phyloP scores from a whole-genome alignment of 306 rosid species.

The Vigna reflexopilosa region DNA sequence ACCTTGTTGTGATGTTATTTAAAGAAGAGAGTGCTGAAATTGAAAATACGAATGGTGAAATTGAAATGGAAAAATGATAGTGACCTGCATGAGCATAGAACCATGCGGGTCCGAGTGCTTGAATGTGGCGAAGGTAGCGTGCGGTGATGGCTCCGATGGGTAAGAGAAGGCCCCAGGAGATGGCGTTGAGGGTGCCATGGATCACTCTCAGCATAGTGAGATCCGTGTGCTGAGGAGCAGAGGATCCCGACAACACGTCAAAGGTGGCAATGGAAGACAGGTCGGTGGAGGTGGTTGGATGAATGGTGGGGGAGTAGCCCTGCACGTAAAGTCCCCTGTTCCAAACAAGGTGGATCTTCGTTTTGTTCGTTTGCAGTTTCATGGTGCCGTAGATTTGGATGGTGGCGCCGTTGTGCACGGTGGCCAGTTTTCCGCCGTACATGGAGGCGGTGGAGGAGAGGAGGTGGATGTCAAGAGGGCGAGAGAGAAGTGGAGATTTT shows the following conservation, averaged over 20 bases:
- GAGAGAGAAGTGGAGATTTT: constrained; percentile 78
- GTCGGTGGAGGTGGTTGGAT: constrained; percentile 78
- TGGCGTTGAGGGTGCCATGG: constrained; percentile 75
- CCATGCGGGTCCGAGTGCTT: constrained; percentile 80
- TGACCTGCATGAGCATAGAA: constrained; percentile 83
- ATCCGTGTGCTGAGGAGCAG: constrained; percentile 52
- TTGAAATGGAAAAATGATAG: neutral
- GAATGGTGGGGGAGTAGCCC: constrained; percentile 96
- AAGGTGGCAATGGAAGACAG: constrained; percentile 76
- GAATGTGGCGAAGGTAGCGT: constrained; percentile 76
- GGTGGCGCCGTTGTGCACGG: constrained; percentile 76
- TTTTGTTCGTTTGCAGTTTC: constrained; percentile 66
- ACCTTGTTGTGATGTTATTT: too few species aligned
- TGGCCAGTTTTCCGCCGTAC: constrained; percentile 80
- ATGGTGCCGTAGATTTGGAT: constrained; percentile 75
- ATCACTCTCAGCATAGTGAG: constrained; percentile 50
- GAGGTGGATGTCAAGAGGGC: constrained; percentile 76
- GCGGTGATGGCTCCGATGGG: constrained; percentile 88
- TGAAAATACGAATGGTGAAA: neutral
- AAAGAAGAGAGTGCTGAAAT: too few species aligned
- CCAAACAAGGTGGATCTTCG: constrained; percentile 81
- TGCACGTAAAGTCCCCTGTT: constrained; percentile 96
- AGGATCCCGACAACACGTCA: constrained; percentile 72
- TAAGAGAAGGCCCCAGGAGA: constrained; percentile 81
- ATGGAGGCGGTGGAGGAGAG: constrained; percentile 73